Evolutionary conservation across 1,284 basidiomycete species (phyloP).

Genomic region (Rhodotorula mucilaginosa): DNA sequence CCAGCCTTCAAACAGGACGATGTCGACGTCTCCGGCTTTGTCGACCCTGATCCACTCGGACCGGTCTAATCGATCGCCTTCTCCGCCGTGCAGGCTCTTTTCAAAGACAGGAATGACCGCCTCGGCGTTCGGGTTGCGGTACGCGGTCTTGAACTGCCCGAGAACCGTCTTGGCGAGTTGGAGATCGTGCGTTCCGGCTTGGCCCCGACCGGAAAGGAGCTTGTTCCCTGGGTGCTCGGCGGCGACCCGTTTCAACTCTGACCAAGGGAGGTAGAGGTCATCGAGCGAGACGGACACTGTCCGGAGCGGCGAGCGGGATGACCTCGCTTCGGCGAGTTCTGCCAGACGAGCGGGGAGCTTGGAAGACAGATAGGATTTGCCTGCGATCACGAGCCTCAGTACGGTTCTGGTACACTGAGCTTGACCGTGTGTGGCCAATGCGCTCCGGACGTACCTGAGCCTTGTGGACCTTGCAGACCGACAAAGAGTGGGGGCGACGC

Average conservation of each 20-base stretch:
- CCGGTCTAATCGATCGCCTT: constrained; percentile 69
- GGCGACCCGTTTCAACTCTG: constrained; percentile 59
- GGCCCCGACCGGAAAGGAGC: constrained; percentile 72
- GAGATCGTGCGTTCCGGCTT: constrained; percentile 83
- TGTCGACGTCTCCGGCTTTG: constrained; percentile 58
- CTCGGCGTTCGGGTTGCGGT: not conserved
- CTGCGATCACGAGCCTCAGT: constrained; percentile 51
- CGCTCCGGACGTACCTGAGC: constrained; percentile 7
- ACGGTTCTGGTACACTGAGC: too few species aligned
- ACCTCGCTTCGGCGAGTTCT: constrained; percentile 55
- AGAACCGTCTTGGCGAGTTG: constrained; percentile 61
- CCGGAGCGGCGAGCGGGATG: constrained; percentile 51
- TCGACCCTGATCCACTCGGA: constrained; percentile 50
- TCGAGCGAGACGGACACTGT: constrained; percentile 74
- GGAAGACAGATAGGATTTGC: constrained; percentile 70
- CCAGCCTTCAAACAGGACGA: constrained; percentile 81
- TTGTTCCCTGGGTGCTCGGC: constrained; percentile 59
- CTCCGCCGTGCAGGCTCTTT: constrained; percentile 72
- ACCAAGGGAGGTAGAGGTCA: constrained; percentile 77
- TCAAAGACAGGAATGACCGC: constrained; percentile 76
- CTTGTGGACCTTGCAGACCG: constrained; percentile 79
- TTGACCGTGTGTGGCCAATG: not conserved
- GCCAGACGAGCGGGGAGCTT: constrained; percentile 54
- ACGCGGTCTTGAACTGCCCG: constrained; percentile 53
- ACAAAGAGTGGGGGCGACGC: constrained; percentile 52